Conservation (phyloP, 352 stramenopile species). For the Blastocystis sp. region DNA sequence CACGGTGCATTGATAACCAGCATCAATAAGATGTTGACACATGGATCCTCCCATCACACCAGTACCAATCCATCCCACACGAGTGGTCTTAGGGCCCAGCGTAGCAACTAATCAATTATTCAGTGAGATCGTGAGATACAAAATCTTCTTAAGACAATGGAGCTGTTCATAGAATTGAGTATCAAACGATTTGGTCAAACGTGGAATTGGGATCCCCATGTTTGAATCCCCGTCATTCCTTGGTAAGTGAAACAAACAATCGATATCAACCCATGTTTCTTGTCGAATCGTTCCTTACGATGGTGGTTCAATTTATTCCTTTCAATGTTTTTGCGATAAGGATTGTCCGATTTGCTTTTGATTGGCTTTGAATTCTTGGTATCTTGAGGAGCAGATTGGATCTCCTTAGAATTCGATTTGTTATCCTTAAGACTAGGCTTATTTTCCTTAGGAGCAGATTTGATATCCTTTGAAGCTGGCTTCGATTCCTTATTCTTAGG, state of each 20-base stretch:
- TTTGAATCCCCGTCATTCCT: not conserved
- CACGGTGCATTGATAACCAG: slow-evolving; percentile 76
- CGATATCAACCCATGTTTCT: slow-evolving; percentile 7
- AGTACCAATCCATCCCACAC: slow-evolving; percentile 77
- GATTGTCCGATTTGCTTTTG: slow-evolving; percentile 15
- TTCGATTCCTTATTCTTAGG: not conserved
- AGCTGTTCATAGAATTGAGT: slow-evolving; percentile 12
- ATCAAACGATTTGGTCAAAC: not conserved
- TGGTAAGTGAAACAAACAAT: not conserved
- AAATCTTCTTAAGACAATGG: slow-evolving; percentile 7
- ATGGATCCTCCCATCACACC: slow-evolving; percentile 81
- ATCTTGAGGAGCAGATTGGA: not conserved
- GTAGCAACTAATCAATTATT: not conserved
- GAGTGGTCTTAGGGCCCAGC: slow-evolving; percentile 58
- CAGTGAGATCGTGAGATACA: not conserved
- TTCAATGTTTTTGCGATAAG: slow-evolving; percentile 39
- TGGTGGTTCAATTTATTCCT: slow-evolving; percentile 53
- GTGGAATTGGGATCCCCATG: not conserved
- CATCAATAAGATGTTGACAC: slow-evolving; percentile 76
- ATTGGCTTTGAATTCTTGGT: not conserved
- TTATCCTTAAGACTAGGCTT: not conserved
- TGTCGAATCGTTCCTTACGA: slow-evolving; percentile 8
- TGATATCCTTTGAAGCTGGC: not conserved
- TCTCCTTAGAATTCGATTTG: not conserved
- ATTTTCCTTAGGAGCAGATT: not conserved